Base-by-base conservation (phyloP, 306 rosid genomes). In the Fagus crenata region DNA sequence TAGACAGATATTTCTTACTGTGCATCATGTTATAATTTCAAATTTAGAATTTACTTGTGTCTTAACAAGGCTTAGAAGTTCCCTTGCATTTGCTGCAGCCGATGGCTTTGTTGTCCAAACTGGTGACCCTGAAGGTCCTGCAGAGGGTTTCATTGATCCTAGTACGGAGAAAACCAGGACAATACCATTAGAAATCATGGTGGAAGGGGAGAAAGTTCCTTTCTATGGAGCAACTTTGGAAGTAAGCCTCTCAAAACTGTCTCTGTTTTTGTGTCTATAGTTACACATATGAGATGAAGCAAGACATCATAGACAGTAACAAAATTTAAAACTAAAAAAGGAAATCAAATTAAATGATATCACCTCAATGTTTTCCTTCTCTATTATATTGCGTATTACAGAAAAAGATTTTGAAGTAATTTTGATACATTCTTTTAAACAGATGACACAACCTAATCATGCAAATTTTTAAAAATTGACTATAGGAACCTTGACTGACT, bases 61-160 rank as follows among this genome's bases (percentile, higher is more conserved):
- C 79, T 78, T 28, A 61, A 73, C 33, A 22, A 39, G 53, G 53
- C 71, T 63, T 73, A 59, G 7, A 76, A 41, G 39, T 80, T 76
- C 17, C 35, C 55, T 78, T 67, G 37, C 59, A 60, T 54, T 86
- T 55, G 31, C 46, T 79, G 70, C 91, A 95, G 97, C 99, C 56
- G 97, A 95, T 54, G 99, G 99, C 28, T 95, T 95, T 80, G 99
- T 95, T 28, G 97, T 95, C 71, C 99, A 95, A 83, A 92, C 97
- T 53, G 99, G 97, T 68, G 99, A 95, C 79, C 99, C 99, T 42
- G 97, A 89, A 89, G 97, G 99, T 58, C 99, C 97, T 83, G 99
- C 97, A 8, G 97, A 95, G 87, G 99, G 99, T 75, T 95, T 95
- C 78, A 89, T 92, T 37, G 99, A 95, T 82, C 99, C 99, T 71